Base-by-base conservation (phyloP, 306 rosid species). In the Pyrus betulifolia region DNA sequence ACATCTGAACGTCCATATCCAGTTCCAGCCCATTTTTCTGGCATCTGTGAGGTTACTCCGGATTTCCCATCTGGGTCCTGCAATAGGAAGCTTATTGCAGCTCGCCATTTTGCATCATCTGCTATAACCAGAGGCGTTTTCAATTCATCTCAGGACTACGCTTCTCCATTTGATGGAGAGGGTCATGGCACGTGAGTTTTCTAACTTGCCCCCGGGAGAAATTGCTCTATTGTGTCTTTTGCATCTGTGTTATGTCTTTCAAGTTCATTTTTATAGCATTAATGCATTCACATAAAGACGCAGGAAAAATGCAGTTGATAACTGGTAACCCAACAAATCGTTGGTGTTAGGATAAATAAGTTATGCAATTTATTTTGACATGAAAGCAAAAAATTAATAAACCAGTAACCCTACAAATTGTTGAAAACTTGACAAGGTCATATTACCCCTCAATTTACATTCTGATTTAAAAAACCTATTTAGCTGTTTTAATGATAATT, bases 21-120 rank as follows among this genome's bases (percentile, higher is more conserved):
- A 22, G 84, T 96, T 89, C 99, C 98, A 3, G 80, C 88, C 49
- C 97, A 86, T 79, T 96, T 86, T 83, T 88, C 91, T 38, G 99
- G 99, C 55, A 70, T 91, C 74, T 96, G 99, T 54, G 99, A 96
- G 90, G 99, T 96, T 77, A 91, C 97, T 75, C 90, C 78, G 2
- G 99, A 96, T 88, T 96, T 96, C 74, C 99, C 98, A 21, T 96
- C 99, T 35, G 99, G 96, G 68, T 96, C 99, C 42, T 96, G 99
- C 87, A 96, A 92, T 71, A 85, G 99, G 86, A 96, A 96, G 89
- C 98, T 96, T 76, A 90, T 96, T 44, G 99, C 96, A 62, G 99
- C 96, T 19, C 97, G 97, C 30, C 99, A 96, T 85, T 96, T 96
- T 78, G 99, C 99, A 4, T 91, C 98, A 28, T 96, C 99, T 75